These are phyloP conservation scores for Spiromastix sp. DNA, from an alignment of 2,329 filamentous ascomycete genomes.

Conservation along the genomic window DNA sequence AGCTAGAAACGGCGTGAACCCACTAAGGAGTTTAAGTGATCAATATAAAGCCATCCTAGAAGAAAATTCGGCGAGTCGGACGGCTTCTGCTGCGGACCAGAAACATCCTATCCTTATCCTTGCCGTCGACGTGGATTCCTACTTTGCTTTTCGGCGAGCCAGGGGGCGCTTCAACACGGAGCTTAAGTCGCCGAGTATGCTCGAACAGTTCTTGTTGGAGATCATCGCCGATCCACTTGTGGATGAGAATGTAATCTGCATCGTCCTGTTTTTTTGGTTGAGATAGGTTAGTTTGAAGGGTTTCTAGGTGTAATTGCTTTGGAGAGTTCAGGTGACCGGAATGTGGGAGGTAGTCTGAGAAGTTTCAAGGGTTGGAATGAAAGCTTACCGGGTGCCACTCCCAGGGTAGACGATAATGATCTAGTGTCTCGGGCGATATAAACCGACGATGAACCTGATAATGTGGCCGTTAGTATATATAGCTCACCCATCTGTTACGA, in stretches of 20 bases:
- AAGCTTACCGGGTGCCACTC: constrained; percentile 36
- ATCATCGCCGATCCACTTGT: constrained; percentile 59
- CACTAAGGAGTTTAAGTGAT: no score
- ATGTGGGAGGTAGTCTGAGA: not conserved
- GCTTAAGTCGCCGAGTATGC: constrained; percentile 56
- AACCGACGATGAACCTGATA: constrained; percentile 35
- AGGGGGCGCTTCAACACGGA: constrained; percentile 24
- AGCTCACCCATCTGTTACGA: not conserved
- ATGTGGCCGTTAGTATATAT: not conserved
- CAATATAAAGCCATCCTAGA: no score
- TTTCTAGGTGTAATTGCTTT: constrained; percentile 1
- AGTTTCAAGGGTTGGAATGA: not conserved
- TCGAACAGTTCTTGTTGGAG: constrained; percentile 64
- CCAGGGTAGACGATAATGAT: constrained; percentile 37
- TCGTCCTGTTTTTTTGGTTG: constrained; percentile 39
- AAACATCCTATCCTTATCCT: constrained; percentile 34
- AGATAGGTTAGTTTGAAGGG: constrained; percentile 12
- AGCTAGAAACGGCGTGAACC: no score
- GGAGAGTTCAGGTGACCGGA: not conserved
- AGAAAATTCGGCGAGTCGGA: no score
- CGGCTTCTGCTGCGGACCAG: constrained; percentile 34
- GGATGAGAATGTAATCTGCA: constrained; percentile 61
- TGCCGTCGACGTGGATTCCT: constrained; percentile 32
- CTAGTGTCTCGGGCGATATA: constrained; percentile 36
- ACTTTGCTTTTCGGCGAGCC: constrained; percentile 9